Evolutionary conservation across 192 early-diverging fungal species (phyloP).

Genomic region (Coemansia pectinata): DNA sequence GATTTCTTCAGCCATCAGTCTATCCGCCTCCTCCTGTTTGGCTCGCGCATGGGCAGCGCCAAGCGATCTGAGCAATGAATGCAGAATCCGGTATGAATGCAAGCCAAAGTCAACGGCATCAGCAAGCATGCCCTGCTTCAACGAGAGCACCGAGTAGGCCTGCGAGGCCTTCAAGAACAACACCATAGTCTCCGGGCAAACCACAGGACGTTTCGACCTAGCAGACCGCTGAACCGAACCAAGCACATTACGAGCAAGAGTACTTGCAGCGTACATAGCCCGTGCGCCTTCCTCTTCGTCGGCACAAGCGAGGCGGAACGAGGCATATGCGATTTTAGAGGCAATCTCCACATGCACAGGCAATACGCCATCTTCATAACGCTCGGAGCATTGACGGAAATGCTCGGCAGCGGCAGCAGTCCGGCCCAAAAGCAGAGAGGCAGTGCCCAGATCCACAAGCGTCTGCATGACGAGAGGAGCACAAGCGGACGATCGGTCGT

Average conservation of each 20-base stretch:
- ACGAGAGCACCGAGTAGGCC: constrained; percentile 31
- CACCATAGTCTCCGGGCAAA: constrained; percentile 26
- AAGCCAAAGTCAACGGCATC: constrained; percentile 41
- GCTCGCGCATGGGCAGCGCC: constrained; percentile 7
- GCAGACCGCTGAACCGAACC: background rate
- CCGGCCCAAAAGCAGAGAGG: constrained; percentile 20
- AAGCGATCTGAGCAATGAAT: constrained; percentile 32
- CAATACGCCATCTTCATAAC: constrained; percentile 34
- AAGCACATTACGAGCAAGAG: constrained; percentile 19
- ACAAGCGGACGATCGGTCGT: constrained; percentile 14
- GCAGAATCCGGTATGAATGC: constrained; percentile 47
- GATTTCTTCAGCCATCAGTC: background rate
- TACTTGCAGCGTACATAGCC: constrained; percentile 16
- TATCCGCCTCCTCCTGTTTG: background rate
- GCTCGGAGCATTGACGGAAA: constrained; percentile 17
- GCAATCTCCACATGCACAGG: constrained; percentile 33
- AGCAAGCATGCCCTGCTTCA: constrained; percentile 40
- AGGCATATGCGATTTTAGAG: constrained; percentile 22
- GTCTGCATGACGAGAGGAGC: constrained; percentile 24
- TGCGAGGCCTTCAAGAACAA: constrained; percentile 29
- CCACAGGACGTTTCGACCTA: constrained; percentile 9
- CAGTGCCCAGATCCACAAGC: constrained; percentile 31
- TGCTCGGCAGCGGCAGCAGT: constrained; percentile 9
- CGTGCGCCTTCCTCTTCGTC: constrained; percentile 10
- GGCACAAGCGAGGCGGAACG: constrained; percentile 28